Evolutionary conservation across 805 yeast genomes (phyloP).

Genomic region (Pichia phayaonensis): DNA sequence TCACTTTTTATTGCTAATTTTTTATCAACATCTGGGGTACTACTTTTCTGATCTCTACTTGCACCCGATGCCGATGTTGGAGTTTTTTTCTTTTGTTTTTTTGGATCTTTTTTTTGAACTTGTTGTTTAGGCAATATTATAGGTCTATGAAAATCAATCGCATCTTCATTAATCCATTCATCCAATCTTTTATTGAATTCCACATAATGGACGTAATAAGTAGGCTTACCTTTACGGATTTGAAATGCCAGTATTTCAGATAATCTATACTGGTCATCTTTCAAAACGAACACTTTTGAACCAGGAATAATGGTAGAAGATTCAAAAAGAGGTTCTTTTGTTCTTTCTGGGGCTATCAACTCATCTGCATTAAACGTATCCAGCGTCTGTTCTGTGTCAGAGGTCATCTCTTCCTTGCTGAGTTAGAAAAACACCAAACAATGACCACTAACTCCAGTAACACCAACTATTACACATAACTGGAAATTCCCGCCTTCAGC

Average conservation of each 20-base stretch:
- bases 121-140: slow-evolving; percentile 64
- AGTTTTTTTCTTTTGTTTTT: slow-evolving; percentile 32
- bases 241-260: slow-evolving; percentile 84
- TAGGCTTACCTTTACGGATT: slow-evolving; percentile 64
- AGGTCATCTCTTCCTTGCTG: slow-evolving; percentile 17
- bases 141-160: slow-evolving; percentile 66
- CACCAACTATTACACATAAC: too few species aligned
- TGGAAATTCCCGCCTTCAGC: background rate
- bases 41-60: background rate
- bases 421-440: too few species aligned
- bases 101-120: slow-evolving; percentile 36
- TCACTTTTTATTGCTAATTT: slow-evolving; percentile 5
- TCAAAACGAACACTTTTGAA: slow-evolving; percentile 72
- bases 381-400: slow-evolving; percentile 24
- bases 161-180: slow-evolving; percentile 77
- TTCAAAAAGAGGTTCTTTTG: slow-evolving; percentile 22
- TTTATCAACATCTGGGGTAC: slow-evolving; percentile 12
- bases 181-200: slow-evolving; percentile 94
- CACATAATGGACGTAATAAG: slow-evolving; percentile 87
- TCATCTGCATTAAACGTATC: slow-evolving; percentile 24
- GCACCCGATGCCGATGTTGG: slow-evolving; percentile 5
- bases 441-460: too few species aligned
- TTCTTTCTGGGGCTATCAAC: slow-evolving; percentile 27
- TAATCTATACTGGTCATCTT: slow-evolving; percentile 69
- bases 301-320: slow-evolving; percentile 58